Evolutionary conservation across 495 filamentous ascomycete species (phyloP).

Genomic region (Trichoderma parareesei): DNA sequence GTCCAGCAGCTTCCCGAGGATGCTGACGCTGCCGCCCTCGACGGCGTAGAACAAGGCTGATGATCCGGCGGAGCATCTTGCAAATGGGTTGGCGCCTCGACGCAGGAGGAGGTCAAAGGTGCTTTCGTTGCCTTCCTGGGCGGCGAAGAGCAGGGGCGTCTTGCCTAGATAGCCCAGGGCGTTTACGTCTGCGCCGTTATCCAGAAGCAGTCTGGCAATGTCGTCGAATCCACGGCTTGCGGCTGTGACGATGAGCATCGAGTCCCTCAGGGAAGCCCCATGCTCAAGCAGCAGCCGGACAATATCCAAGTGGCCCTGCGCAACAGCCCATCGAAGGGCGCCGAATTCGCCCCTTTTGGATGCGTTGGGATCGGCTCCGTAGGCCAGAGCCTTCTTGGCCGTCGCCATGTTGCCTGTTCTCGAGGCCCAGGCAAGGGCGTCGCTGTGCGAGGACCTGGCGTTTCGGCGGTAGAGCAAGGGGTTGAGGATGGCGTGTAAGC

Average conservation of each 20-base stretch:
- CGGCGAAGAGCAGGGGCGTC: neutral
- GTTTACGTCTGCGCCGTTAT: neutral
- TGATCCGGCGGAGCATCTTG: neutral
- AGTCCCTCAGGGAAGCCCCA: neutral
- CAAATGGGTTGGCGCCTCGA: neutral
- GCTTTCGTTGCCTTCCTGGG: neutral
- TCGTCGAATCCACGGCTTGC: neutral
- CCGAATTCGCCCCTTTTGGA: neutral
- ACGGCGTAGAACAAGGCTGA: neutral
- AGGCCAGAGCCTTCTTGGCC: neutral
- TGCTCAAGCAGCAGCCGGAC: neutral
- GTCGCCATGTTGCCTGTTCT: neutral
- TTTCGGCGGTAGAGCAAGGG: neutral
- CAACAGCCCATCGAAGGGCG: neutral
- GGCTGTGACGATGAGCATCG: neutral
- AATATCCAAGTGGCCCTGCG: neutral
- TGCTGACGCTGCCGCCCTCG: neutral
- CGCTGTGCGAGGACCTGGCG: neutral
- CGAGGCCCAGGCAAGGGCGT: neutral
- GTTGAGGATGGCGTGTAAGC: neutral
- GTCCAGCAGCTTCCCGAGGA: neutral
- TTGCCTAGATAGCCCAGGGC: neutral
- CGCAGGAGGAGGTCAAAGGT: neutral
- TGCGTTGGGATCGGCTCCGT: neutral
- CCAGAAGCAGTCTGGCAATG: neutral